Evolutionary conservation across 257 asterid genomes (phyloP).

Genomic region (Penstemon eatonii): DNA sequence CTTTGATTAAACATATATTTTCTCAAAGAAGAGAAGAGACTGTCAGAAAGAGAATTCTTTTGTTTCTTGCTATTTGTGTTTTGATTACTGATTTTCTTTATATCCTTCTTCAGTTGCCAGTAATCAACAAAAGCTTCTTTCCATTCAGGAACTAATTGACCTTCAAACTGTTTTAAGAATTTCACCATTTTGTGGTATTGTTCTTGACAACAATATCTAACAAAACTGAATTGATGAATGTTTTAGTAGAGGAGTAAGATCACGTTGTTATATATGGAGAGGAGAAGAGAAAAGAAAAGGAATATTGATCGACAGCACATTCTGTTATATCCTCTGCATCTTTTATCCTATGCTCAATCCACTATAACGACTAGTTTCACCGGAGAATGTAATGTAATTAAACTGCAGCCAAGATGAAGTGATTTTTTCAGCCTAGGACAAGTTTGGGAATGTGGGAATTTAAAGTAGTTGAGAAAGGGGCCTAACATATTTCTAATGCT

Average conservation of each 20-base stretch:
- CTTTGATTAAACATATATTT: slow-evolving; percentile 40
- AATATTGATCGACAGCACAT: slow-evolving; percentile 62
- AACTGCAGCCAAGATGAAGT: slow-evolving; percentile 25
- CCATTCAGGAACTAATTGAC: slow-evolving; percentile 90
- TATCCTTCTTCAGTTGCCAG: slow-evolving; percentile 68
- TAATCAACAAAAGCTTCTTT: slow-evolving; percentile 94
- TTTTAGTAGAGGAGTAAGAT: slow-evolving; percentile 22
- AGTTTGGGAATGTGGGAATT: slow-evolving; percentile 20
- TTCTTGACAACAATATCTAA: background rate
- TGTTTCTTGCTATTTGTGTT: slow-evolving; percentile 25
- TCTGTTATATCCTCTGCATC: slow-evolving; percentile 55
- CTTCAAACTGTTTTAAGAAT: slow-evolving; percentile 86
- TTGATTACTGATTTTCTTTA: slow-evolving; percentile 57
- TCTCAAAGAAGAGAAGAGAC: slow-evolving; percentile 33
- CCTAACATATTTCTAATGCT: background rate
- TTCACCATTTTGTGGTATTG: slow-evolving; percentile 63
- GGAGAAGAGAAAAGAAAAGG: slow-evolving; percentile 44
- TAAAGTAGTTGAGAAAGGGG: slow-evolving; percentile 23
- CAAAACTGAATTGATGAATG: slow-evolving; percentile 20
- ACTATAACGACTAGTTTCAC: slow-evolving; percentile 37
- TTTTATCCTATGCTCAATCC: slow-evolving; percentile 64
- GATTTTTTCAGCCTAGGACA: background rate
- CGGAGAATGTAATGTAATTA: slow-evolving; percentile 29
- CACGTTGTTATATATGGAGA: slow-evolving; percentile 59
- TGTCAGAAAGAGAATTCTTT: slow-evolving; percentile 9